Percentiles rank a stretch among this genome's conserved stretches.
These are phyloP conservation scores for Sarocladiaceae sp. DNA, from an alignment of 2,329 filamentous ascomycete genomes.

Conservation along the genomic window DNA sequence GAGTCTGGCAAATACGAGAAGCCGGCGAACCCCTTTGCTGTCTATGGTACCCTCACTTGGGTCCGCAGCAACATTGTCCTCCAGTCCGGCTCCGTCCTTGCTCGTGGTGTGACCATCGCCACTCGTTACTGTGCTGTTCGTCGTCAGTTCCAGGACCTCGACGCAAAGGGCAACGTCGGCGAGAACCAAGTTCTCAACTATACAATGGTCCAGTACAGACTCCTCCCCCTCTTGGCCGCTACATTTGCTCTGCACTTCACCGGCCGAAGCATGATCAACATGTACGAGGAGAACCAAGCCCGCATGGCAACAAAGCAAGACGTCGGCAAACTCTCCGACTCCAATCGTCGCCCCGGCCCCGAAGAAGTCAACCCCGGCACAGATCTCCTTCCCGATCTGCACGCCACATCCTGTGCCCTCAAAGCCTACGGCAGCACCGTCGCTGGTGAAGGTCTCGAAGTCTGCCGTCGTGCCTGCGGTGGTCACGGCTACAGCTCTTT, in stretches of 20 bases:
- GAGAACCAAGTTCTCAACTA: slow-evolving; percentile 78
- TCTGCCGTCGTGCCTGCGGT: slow-evolving; percentile 71
- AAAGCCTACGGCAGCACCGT: slow-evolving; percentile 70
- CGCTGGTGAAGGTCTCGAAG: slow-evolving; percentile 70
- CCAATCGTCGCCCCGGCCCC: slow-evolving; percentile 56
- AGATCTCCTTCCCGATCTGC: slow-evolving; percentile 67
- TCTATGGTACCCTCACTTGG: slow-evolving; percentile 75
- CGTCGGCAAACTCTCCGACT: slow-evolving; percentile 34
- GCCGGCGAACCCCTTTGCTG: slow-evolving; percentile 60
- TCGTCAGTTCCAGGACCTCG: slow-evolving; percentile 74
- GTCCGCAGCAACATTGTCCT: slow-evolving; percentile 55
- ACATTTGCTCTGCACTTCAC: slow-evolving; percentile 79
- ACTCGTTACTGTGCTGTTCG: slow-evolving; percentile 70
- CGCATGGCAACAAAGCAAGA: slow-evolving; percentile 46
- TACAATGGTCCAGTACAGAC: slow-evolving; percentile 73
- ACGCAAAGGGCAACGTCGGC: slow-evolving; percentile 51
- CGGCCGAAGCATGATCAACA: slow-evolving; percentile 68
- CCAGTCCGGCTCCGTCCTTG: slow-evolving; percentile 61
- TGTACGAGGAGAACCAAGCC: slow-evolving; percentile 70
- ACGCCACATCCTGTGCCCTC: slow-evolving; percentile 71
- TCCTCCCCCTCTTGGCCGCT: slow-evolving; percentile 67
- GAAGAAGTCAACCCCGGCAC: slow-evolving; percentile 61
- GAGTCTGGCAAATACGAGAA: slow-evolving; percentile 64
- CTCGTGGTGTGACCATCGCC: slow-evolving; percentile 73
- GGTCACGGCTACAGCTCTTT: slow-evolving; percentile 74